Base-by-base conservation (phyloP, 495 filamentous ascomycete genomes). In the Bacidia gigantensis region DNA sequence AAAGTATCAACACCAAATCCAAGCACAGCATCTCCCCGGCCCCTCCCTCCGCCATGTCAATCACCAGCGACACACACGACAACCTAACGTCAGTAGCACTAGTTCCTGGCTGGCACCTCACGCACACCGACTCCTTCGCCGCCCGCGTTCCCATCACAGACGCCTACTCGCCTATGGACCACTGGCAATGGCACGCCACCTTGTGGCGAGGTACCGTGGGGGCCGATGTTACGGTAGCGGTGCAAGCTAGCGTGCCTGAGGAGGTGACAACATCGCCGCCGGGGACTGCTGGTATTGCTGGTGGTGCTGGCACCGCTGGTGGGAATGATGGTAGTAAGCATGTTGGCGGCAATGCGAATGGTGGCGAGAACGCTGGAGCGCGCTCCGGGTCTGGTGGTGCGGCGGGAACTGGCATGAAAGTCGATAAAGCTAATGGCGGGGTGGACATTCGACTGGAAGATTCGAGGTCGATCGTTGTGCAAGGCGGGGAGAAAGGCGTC, bases 181-280 rank as follows among this genome's bases (percentile, higher is more conserved):
- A 98, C 63, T 98, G 92, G 92, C 88, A 95, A 66, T 96, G 92
- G 92, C 87, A 90, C 72, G 92, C 90, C 24, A 92, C 86, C 47
- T 74, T 95, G 2, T 98, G 90, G 90, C 82, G 89, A 1, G 84
- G 86, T 1, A 84, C 86, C 49, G 76, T 90, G 0, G 89, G 87
- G 0, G 78, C 89, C 0, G 92, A 98, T 67, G 72, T 96, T 54
- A 94, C 87, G 0, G 76, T 98, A 20, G 90, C 79, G 56, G 74
- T 82, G 32, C 68, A 70, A 54, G 52, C 47, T 17, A 39, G 49
- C 17, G 49, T 22, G 12, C 24, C 26, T n/a, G 52, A 14, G 11
- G 48, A 21, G 44, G 56, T 11, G 44, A 35, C 12, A 11, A 17
- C 23, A 18, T n/a, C 47, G 5, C 24, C 47, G 25, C 22, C 47